Conservation (phyloP, 208 protist genomes). For the Leishmania tarentolae region DNA sequence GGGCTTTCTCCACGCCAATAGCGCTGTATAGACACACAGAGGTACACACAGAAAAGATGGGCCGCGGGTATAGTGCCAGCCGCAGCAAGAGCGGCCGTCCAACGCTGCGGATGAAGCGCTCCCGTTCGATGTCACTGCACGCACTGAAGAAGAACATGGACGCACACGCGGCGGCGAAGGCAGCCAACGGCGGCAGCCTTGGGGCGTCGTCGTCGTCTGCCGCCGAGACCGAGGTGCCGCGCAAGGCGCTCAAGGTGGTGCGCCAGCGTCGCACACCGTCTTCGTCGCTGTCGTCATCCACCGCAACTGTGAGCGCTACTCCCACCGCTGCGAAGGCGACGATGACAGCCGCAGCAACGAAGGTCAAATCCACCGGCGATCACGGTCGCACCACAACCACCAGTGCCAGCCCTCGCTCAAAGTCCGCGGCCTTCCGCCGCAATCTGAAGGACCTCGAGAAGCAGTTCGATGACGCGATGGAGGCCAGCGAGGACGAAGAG, state of each 20-base stretch:
- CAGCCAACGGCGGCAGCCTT: background rate
- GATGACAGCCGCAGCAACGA: background rate
- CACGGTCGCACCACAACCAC: constrained; percentile 10
- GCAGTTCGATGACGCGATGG: constrained; percentile 63
- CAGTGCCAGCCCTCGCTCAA: constrained; percentile 12
- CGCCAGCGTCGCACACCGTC: constrained; percentile 22
- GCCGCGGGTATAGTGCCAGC: constrained; percentile 78
- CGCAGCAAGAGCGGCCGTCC: constrained; percentile 79
- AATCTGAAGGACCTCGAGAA: constrained; percentile 57
- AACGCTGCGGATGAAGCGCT: constrained; percentile 74
- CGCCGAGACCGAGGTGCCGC: constrained; percentile 8
- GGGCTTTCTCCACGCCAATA: background rate
- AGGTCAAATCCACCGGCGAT: constrained; percentile 3
- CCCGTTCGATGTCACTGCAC: constrained; percentile 55
- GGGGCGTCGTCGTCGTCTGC: background rate
- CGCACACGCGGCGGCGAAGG: constrained; percentile 11
- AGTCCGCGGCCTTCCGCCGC: constrained; percentile 49
- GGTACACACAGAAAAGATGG: constrained; percentile 39
- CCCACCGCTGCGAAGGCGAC: background rate
- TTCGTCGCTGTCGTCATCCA: background rate
- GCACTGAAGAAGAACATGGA: constrained; percentile 41
- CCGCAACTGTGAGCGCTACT: background rate
- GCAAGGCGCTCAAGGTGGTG: constrained; percentile 30
- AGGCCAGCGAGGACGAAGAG: constrained; percentile 68
- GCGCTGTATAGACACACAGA: background rate